Evolutionary conservation across 176 grass and related monocot genomes (phyloP), one percentile per base, ranked within the genome.

Genomic region (Juncus effusus): DNA sequence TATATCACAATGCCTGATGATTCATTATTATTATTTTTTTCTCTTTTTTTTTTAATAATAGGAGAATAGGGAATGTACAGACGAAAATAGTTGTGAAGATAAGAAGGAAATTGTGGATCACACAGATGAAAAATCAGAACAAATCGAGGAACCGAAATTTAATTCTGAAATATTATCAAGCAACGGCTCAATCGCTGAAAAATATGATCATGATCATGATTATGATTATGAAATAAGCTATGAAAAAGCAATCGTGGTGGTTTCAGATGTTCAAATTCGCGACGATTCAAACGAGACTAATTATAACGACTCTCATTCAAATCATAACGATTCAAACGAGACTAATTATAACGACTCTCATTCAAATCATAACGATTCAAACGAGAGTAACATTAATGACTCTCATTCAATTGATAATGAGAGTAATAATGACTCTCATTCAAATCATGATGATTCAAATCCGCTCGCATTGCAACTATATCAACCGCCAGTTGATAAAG

Each of bases 401-500:
- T 19, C 12, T 53, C 65, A 60, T 41, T 14, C 36, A 3, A 70
- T 54, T 12, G 36, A 42, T 15, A 70, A 70, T 13, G 36, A 40
- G 51, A 70, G 38, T 40, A 55, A 55, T 70, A 56, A 9, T 44
- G 40, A 66, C 58, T 36, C 64, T 10, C 64, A 63, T 74, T 37
- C 78, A 5, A 81, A 84, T 3, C 51, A 60, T 37, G 39, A 59
- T 0, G 80, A 88, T 28, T 28, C 19, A 74, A 67, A 69, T 61
- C 62, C 76, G 13, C 59, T 77, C 1, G 77, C 51, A 11, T 10
- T 61, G 11, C 73, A 37, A 56, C 10, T 79, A 9, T 51, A 70
- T 65, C 70, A 38, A 56, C 64, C 60, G 56, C 45, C 79, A 50
- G 62, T 41, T 42, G 61, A 15, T 42, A 77, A 51, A 1, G 13